Evolutionary conservation across 495 filamentous ascomycete species (phyloP).

Genomic region (Penicillium bovifimosum): DNA sequence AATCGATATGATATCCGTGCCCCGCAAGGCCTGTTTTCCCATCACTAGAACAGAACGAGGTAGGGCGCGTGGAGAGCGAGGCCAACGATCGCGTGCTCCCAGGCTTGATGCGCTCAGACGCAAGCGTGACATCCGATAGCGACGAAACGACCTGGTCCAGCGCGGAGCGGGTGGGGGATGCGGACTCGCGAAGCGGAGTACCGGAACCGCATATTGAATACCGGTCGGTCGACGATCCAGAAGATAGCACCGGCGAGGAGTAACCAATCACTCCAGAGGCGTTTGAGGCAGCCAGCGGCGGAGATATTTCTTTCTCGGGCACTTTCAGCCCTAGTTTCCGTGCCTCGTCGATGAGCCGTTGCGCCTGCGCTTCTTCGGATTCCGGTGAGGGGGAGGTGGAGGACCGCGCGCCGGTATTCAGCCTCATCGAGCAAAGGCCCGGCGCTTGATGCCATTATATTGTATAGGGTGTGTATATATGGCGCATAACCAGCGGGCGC

Average conservation of each 20-base stretch:
- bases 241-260: conserved; percentile 34
- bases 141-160: conserved; percentile 32
- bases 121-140: conserved; percentile 35
- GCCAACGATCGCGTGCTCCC: conserved; percentile 40
- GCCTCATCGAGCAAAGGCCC: conserved; percentile 27
- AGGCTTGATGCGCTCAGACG: conserved; percentile 29
- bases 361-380: conserved; percentile 32
- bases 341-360: conserved; percentile 36
- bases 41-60: conserved; percentile 40
- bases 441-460: conserved; percentile 12
- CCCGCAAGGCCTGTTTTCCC: conserved; percentile 18
- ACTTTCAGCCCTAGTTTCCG: conserved; percentile 35
- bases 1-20: conserved; percentile 11
- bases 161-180: conserved; percentile 12
- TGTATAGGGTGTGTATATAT: conserved; percentile 5
- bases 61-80: conserved; percentile 38
- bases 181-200: conserved; percentile 25
- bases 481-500: conserved; percentile 25
- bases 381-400: conserved; percentile 31
- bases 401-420: conserved; percentile 38
- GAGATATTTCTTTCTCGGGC: conserved; percentile 34
- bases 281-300: conserved; percentile 38
- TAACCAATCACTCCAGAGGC: conserved; percentile 36
- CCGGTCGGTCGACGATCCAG: conserved; percentile 36
- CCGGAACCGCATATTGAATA: conserved; percentile 27